Evolutionary conservation across 139 green algal species (phyloP).

Genomic region (Yamagishiella unicocca): DNA sequence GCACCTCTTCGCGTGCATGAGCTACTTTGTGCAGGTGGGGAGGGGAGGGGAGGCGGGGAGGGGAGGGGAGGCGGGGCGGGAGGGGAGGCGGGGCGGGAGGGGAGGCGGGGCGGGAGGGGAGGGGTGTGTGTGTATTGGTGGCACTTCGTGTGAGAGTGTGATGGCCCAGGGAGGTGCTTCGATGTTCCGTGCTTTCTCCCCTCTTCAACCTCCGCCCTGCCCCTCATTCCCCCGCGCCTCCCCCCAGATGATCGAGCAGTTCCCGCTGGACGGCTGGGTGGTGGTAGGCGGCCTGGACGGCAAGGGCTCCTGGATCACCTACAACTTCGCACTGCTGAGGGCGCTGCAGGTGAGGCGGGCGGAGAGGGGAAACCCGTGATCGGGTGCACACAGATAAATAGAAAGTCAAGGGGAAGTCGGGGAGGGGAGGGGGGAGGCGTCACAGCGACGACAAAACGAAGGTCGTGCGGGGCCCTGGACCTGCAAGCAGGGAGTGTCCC

Average conservation of each 20-base stretch:
- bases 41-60: not conserved
- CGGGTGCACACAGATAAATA: not conserved
- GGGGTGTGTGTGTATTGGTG: not conserved
- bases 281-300: conserved; percentile 22
- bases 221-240: not conserved
- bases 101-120: not conserved
- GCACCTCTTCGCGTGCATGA: conserved; percentile 63
- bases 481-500: too few relatives aligned
- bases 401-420: too few relatives aligned
- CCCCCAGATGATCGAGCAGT: conserved; percentile 44
- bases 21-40: conserved; percentile 57
- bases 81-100: not conserved
- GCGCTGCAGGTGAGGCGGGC: conserved; percentile 9
- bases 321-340: conserved; percentile 40
- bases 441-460: too few relatives aligned
- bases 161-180: not conserved
- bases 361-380: not conserved
- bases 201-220: not conserved
- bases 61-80: not conserved
- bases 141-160: not conserved
- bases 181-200: not conserved
- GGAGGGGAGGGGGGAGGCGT: too few relatives aligned
- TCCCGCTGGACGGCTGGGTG: conserved; percentile 60
- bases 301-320: conserved; percentile 2
- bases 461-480: too few relatives aligned